These are phyloP conservation scores for Aspergillus leporis DNA, from an alignment of 495 filamentous ascomycete genomes.

Conservation along the genomic window DNA sequence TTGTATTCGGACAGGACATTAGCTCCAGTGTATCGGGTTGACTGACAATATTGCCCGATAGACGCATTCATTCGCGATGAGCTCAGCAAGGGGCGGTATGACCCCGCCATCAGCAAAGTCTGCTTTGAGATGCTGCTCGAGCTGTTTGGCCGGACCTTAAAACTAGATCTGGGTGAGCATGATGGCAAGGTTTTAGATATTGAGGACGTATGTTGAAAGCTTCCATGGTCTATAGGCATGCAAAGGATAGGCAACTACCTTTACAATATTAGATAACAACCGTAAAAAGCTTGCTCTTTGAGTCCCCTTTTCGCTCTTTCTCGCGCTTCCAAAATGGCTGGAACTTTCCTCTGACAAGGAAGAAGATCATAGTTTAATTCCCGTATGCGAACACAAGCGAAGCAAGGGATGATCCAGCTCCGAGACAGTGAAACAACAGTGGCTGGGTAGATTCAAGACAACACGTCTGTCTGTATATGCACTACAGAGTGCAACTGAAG, in stretches of 20 bases:
- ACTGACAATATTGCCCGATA: conserved; percentile 18
- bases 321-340: neutral
- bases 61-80: conserved; percentile 97
- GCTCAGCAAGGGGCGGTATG: conserved; percentile 88
- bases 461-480: neutral
- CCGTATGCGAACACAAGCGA: neutral
- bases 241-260: neutral
- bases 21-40: neutral
- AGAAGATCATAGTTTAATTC: neutral
- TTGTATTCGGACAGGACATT: neutral
- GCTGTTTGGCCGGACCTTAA: conserved; percentile 76
- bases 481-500: neutral
- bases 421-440: neutral
- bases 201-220: conserved; percentile 59
- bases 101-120: conserved; percentile 81
- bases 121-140: conserved; percentile 92
- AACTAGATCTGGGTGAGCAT: conserved; percentile 69
- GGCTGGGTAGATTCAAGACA: neutral
- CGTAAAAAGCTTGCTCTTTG: neutral
- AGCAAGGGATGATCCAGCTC: neutral
- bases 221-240: neutral
- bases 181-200: conserved; percentile 49
- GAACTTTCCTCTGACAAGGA: neutral
- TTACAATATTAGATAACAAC: neutral
- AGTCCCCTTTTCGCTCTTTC: neutral